Evolutionary conservation across 1,284 basidiomycete species (phyloP).

Genomic region (Austroboletus olivaceoglutinosus): DNA sequence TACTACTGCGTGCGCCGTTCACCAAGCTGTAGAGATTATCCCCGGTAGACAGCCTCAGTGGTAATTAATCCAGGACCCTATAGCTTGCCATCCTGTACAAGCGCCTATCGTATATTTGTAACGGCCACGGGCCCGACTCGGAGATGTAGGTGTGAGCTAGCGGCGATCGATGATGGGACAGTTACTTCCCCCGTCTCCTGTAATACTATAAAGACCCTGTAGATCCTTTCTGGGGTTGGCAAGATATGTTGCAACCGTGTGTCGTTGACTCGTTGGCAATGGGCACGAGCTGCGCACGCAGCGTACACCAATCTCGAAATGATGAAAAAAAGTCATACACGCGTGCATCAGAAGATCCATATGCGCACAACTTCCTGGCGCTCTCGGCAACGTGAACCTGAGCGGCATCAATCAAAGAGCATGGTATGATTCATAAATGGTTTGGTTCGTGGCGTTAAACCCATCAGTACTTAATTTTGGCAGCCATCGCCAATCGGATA

Average conservation of each 20-base stretch:
- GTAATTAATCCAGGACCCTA: not conserved
- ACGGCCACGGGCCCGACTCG: not conserved
- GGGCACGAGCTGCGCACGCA: no score
- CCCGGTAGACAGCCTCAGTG: not conserved
- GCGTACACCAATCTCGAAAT: no score
- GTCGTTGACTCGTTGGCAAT: no score
- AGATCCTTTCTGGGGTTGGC: not conserved
- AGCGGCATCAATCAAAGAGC: no score
- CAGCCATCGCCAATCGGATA: constrained; percentile 52
- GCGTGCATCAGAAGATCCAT: no score
- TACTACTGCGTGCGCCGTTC: not conserved
- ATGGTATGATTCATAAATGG: no score
- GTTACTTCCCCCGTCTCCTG: not conserved
- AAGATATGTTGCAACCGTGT: no score
- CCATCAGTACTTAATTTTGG: no score
- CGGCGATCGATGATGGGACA: not conserved
- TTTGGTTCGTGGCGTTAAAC: no score
- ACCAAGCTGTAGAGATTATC: constrained; percentile 29
- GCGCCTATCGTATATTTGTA: constrained; percentile 12
- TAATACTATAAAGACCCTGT: not conserved
- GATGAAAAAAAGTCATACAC: no score
- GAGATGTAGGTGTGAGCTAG: not conserved
- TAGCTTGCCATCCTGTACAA: constrained; percentile 27
- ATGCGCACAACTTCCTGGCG: no score
- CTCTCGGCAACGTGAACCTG: no score